A percentile compares a stretch with the other conserved stretches of the same genome.
Conservation (phyloP, 108 stramenopile species). For the Skeletonema costatum region DNA sequence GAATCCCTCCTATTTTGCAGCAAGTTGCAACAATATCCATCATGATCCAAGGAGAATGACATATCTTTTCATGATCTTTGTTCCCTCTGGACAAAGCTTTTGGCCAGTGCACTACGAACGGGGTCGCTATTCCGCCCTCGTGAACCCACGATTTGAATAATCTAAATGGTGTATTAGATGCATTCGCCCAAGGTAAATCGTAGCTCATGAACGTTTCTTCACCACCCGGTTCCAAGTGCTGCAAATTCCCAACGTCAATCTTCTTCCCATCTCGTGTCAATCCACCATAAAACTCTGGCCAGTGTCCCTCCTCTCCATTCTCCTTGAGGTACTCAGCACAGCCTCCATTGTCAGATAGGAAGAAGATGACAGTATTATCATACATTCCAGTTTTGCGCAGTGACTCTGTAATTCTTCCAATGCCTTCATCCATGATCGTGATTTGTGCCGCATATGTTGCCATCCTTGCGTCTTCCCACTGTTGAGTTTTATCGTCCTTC, state of each 20-base stretch:
- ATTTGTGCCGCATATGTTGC: slow-evolving; percentile 51
- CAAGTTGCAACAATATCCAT: slow-evolving; percentile 56
- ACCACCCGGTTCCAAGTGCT: slow-evolving; percentile 23
- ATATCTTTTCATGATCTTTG: slow-evolving; percentile 14
- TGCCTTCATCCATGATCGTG: slow-evolving; percentile 43
- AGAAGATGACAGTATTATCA: slow-evolving; percentile 49
- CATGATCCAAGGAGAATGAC: slow-evolving; percentile 44
- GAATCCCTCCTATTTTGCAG: slow-evolving; percentile 33
- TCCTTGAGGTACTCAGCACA: slow-evolving; percentile 52
- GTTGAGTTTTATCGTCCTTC: slow-evolving; percentile 7
- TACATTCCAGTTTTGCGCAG: slow-evolving; percentile 17
- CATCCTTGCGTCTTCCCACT: slow-evolving; percentile 54
- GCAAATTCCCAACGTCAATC: slow-evolving; percentile 39
- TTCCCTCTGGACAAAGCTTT: neutral
- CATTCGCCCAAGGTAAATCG: slow-evolving; percentile 52
- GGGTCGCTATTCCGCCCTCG: slow-evolving; percentile 49
- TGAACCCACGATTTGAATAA: slow-evolving; percentile 53
- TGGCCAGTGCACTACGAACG: slow-evolving; percentile 46
- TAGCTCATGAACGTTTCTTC: slow-evolving; percentile 53
- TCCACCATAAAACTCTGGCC: slow-evolving; percentile 47
- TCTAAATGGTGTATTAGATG: slow-evolving; percentile 50
- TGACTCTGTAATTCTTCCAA: slow-evolving; percentile 40
- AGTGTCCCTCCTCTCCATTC: slow-evolving; percentile 46
- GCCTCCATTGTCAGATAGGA: slow-evolving; percentile 52
- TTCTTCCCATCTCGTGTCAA: slow-evolving; percentile 29